These are phyloP conservation scores for Mentha longifolia DNA, from an alignment of 257 asterid species.

Conservation along the genomic window DNA sequence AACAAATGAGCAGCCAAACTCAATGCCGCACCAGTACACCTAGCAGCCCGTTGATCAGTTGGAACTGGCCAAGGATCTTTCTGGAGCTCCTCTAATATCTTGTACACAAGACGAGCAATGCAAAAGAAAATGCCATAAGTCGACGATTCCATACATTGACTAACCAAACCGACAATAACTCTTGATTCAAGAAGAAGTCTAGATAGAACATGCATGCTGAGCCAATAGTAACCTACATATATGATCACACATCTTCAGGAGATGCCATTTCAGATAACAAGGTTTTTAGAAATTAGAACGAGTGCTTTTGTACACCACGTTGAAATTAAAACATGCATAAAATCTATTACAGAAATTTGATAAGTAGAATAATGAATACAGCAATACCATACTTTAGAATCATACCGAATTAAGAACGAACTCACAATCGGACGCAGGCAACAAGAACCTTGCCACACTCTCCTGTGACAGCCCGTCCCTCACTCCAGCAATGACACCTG, in stretches of 20 bases:
- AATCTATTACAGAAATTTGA: conserved; percentile 7
- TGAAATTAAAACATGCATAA: conserved; percentile 21
- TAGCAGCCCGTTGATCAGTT: conserved; percentile 85
- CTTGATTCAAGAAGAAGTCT: conserved; percentile 15
- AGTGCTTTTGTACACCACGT: neutral
- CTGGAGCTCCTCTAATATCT: conserved; percentile 98
- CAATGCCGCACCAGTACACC: conserved; percentile 96
- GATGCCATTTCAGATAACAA: conserved; percentile 8
- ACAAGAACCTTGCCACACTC: conserved; percentile 88
- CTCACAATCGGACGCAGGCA: conserved; percentile 98
- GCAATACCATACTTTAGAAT: conserved; percentile 35
- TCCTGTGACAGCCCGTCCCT: conserved; percentile 92
- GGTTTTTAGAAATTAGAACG: neutral
- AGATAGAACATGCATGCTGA: neutral
- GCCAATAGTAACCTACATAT: neutral
- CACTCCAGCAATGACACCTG: conserved; percentile 94
- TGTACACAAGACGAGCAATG: conserved; percentile 32
- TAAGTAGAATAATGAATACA: conserved; percentile 2
- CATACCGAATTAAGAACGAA: conserved; percentile 88
- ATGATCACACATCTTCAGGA: neutral
- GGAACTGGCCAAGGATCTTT: conserved; percentile 97
- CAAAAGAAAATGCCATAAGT: conserved; percentile 33
- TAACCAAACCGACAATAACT: conserved; percentile 11
- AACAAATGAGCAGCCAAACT: conserved; percentile 90
- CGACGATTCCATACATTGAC: conserved; percentile 28